phyloP scores from a whole-genome alignment of 768 basidiomycete species.

The Russula abietina region DNA sequence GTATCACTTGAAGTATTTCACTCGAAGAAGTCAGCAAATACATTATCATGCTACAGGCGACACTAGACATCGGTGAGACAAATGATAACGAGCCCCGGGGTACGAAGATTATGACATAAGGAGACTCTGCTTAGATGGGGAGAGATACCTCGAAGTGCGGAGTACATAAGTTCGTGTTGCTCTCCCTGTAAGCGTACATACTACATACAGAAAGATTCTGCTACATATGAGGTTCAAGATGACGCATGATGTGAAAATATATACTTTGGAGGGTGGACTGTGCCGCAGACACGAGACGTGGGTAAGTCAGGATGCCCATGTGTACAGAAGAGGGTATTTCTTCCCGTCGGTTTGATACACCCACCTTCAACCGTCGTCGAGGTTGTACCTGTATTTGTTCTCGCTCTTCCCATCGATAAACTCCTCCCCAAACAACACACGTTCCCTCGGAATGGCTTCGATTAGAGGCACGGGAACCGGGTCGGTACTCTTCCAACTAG shows the following conservation, averaged over 20 bases:
- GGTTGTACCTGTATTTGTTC: not conserved
- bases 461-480: not conserved
- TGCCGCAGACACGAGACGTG: not conserved
- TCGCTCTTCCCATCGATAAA: slow-evolving; percentile 8
- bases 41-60: not conserved
- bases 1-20: too few species aligned
- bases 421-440: not conserved
- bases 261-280: not conserved
- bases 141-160: too few species aligned
- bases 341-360: too few species aligned
- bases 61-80: not conserved
- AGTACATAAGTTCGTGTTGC: too few species aligned
- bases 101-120: too few species aligned
- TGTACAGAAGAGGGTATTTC: too few species aligned
- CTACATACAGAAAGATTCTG: not conserved
- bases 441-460: not conserved
- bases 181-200: not conserved
- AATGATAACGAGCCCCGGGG: too few species aligned
- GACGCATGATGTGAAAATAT: not conserved
- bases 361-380: not conserved
- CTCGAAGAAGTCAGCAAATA: too few species aligned
- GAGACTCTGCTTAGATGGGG: too few species aligned
- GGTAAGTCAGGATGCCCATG: not conserved
- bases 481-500: slow-evolving; percentile 34
- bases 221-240: not conserved